Conservation (phyloP, 2,329 filamentous ascomycete species). For the Aspergillus viridinutans region DNA sequence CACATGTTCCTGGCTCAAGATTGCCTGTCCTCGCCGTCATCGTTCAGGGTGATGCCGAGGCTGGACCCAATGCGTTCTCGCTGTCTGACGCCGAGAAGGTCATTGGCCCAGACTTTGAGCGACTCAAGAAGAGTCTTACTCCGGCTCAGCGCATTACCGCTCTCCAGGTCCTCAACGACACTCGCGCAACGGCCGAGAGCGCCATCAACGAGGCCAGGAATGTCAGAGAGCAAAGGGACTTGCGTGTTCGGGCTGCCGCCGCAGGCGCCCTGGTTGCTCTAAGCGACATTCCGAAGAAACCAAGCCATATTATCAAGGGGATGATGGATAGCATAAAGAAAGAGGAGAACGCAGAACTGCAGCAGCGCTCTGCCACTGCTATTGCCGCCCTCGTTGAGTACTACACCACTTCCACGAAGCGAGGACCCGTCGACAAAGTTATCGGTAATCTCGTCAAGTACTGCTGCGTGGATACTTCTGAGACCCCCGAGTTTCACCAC, state of each 20-base stretch:
- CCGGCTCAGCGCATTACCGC: slow-evolving; percentile 84
- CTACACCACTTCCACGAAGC: slow-evolving; percentile 74
- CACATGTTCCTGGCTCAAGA: slow-evolving; percentile 70
- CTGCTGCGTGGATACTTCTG: slow-evolving; percentile 93
- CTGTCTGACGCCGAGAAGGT: slow-evolving; percentile 84
- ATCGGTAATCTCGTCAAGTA: slow-evolving; percentile 95
- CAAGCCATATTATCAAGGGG: slow-evolving; percentile 84
- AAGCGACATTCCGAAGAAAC: slow-evolving; percentile 84
- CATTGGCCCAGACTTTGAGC: slow-evolving; percentile 78
- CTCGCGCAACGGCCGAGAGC: slow-evolving; percentile 62
- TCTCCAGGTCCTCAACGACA: slow-evolving; percentile 71
- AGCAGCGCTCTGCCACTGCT: slow-evolving; percentile 78
- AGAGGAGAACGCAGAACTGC: slow-evolving; percentile 85
- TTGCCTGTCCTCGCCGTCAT: slow-evolving; percentile 81
- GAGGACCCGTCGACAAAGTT: slow-evolving; percentile 88
- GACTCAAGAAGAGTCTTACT: slow-evolving; percentile 80
- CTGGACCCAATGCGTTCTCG: slow-evolving; percentile 89
- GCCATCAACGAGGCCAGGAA: slow-evolving; percentile 76
- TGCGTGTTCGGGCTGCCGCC: slow-evolving; percentile 79
- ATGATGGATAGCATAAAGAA: slow-evolving; percentile 98
- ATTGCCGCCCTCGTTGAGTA: slow-evolving; percentile 82
- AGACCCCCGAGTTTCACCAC: slow-evolving; percentile 89
- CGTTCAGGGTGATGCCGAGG: slow-evolving; percentile 87
- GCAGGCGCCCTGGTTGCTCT: slow-evolving; percentile 88
- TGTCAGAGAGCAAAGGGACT: slow-evolving; percentile 76